Evolutionary conservation across 1,284 basidiomycete genomes (phyloP).

Genomic region (Boletus smithii): DNA sequence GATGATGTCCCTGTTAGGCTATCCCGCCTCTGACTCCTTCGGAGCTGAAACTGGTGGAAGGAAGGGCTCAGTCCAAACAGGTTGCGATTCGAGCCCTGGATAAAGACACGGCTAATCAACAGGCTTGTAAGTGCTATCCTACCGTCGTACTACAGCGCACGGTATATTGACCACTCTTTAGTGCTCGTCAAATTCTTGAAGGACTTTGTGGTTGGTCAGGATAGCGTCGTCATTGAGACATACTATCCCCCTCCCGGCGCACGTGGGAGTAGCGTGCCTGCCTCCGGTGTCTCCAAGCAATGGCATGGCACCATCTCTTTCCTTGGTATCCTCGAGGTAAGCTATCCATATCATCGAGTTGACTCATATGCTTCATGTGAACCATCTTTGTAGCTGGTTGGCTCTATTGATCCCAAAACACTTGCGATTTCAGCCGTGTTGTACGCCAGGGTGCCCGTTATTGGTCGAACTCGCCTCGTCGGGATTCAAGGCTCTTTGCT

Average conservation of each 20-base stretch:
- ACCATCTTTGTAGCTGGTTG: background rate
- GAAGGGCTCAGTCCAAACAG: background rate
- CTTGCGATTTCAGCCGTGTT: background rate
- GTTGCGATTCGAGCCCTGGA: background rate
- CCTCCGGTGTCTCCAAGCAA: background rate
- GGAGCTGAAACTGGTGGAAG: background rate
- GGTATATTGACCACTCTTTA: background rate
- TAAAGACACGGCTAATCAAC: background rate
- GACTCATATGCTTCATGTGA: background rate
- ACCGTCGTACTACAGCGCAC: background rate
- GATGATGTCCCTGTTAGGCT: background rate
- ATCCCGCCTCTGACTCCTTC: background rate
- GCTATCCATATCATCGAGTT: background rate
- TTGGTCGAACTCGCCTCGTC: background rate
- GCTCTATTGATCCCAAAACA: background rate
- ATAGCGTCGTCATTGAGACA: background rate
- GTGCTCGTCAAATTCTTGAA: slow-evolving; percentile 1
- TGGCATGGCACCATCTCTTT: background rate
- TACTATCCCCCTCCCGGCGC: background rate
- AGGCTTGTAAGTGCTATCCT: background rate
- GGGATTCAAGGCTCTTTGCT: background rate
- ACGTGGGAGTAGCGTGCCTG: background rate
- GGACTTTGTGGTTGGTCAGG: background rate
- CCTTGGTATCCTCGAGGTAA: background rate
- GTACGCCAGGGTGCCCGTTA: background rate